A percentile compares a stretch with the other conserved stretches of the same genome.
These are phyloP conservation scores for Aspergillus sp. DNA, from an alignment of 2,329 filamentous ascomycete genomes.

Conservation along the genomic window DNA sequence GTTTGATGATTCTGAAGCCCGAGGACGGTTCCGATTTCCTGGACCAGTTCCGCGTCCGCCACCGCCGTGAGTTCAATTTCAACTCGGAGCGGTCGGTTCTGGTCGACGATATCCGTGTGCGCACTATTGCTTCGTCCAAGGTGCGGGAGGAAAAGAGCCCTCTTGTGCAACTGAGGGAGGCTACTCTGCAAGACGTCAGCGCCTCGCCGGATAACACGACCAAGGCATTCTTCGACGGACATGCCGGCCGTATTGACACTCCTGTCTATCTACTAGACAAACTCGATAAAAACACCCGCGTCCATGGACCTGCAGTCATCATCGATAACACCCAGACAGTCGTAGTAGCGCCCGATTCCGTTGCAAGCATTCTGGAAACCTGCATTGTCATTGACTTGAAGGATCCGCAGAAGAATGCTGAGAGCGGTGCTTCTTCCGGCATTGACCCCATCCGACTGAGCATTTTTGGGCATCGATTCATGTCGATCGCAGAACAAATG, in stretches of 20 bases:
- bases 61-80: constrained; percentile 90
- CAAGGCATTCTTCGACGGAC: constrained; percentile 39
- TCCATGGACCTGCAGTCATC: constrained; percentile 73
- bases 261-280: constrained; percentile 38
- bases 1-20: constrained; percentile 55
- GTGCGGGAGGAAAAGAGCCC: constrained; percentile 64
- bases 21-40: constrained; percentile 81
- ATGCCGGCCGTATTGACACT: constrained; percentile 30
- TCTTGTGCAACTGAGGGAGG: constrained; percentile 63
- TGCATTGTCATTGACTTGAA: constrained; percentile 87
- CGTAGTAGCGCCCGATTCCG: constrained; percentile 76
- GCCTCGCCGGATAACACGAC: constrained; percentile 54
- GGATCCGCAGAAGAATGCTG: constrained; percentile 41
- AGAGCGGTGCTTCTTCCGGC: constrained; percentile 19
- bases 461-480: constrained; percentile 58
- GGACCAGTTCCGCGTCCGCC: constrained; percentile 78
- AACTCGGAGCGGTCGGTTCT: constrained; percentile 82
- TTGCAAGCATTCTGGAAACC: constrained; percentile 75
- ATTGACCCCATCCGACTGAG: constrained; percentile 55
- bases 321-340: constrained; percentile 78
- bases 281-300: constrained; percentile 32
- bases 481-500: constrained; percentile 62
- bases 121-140: constrained; percentile 71
- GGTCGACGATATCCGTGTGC: constrained; percentile 82
- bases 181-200: constrained; percentile 54